phyloP scores from a whole-genome alignment of 2,329 filamentous ascomycete species.

The Dothiorella sarmentorum region DNA sequence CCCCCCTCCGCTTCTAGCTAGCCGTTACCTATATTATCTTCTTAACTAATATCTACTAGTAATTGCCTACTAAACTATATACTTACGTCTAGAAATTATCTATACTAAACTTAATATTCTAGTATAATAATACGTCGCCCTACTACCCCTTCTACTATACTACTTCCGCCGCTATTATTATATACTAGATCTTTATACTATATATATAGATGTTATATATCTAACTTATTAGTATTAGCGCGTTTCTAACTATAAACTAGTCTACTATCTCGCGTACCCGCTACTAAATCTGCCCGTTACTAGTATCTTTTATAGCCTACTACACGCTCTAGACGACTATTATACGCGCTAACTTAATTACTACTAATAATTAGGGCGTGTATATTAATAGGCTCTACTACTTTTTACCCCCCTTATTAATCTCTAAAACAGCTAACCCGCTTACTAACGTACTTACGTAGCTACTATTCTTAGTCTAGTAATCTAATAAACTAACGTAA shows the following conservation, averaged over 20 bases:
- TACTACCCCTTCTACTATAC: neutral
- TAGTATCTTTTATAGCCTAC: neutral
- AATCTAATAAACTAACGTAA: neutral
- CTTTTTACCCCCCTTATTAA: neutral
- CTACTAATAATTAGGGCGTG: slow-evolving; percentile 14
- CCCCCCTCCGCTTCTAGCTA: neutral
- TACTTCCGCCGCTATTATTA: neutral
- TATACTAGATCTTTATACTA: slow-evolving; percentile 15
- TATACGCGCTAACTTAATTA: slow-evolving; percentile 20
- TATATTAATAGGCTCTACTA: slow-evolving; percentile 6
- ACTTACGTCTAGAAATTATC: slow-evolving; percentile 19
- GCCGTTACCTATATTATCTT: slow-evolving; percentile 18
- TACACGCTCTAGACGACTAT: slow-evolving; percentile 19
- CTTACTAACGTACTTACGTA: slow-evolving; percentile 20
- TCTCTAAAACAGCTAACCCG: slow-evolving; percentile 19
- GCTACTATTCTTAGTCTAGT: neutral
- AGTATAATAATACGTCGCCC: slow-evolving; percentile 6
- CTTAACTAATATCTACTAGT: slow-evolving; percentile 7
- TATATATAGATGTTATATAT: slow-evolving; percentile 15
- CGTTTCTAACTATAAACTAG: slow-evolving; percentile 15
- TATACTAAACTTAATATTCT: too few species aligned
- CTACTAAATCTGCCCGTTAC: neutral
- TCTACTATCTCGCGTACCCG: slow-evolving; percentile 5
- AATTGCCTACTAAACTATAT: slow-evolving; percentile 13
- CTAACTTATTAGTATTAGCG: slow-evolving; percentile 1